Evolutionary conservation across 495 filamentous ascomycete genomes (phyloP), one percentile per base, ranked within the genome.

Genomic region (Bacidia gigantensis): DNA sequence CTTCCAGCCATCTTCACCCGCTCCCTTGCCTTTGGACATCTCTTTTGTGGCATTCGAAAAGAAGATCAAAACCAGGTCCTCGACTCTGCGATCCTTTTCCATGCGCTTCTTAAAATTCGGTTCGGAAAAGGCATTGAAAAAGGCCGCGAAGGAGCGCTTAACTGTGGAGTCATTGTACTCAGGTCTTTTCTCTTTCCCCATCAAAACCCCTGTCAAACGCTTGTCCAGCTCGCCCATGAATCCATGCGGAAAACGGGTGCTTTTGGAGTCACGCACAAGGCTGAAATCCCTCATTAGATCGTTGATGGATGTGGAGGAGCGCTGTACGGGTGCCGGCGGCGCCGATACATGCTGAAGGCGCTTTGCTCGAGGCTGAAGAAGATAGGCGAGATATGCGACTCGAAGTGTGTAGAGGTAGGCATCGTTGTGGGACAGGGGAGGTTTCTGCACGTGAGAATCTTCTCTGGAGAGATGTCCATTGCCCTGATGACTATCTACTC

Each of bases 11-110:
- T 93, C 86, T 66, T 96, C 89, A n/a, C 83, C 83, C 1, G 79
- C 73, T 3, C 78, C 67, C 64, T 87, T 90, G 43, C 87, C 86
- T 54, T 89, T 89, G 47, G 71, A 64, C 54, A 95, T 71, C 46
- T 95, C 90, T 67, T 94, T 95, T 26, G 85, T 88, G 56, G 83
- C 93, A 70, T 82, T 89, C 56, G 78, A 95, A 75, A 80, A 96
- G 70, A 82, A 97, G 59, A 82, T 97, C 38, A 90, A 72, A 32
- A 90, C 76, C 26, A 90, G 68, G 59, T 95, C 89, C 65, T 99
- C 93, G 20, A 95, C 82, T 60, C 89, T 81, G 49, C 93, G 78
- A 63, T 96, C 92, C 68, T 95, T 95, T 58, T 95, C 88, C 73
- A 95, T 84, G 48, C 75, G 72, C 61, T 82, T 84, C 50, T 79